Conservation (phyloP, 495 filamentous ascomycete genomes). For the Usnea hakonensis region DNA sequence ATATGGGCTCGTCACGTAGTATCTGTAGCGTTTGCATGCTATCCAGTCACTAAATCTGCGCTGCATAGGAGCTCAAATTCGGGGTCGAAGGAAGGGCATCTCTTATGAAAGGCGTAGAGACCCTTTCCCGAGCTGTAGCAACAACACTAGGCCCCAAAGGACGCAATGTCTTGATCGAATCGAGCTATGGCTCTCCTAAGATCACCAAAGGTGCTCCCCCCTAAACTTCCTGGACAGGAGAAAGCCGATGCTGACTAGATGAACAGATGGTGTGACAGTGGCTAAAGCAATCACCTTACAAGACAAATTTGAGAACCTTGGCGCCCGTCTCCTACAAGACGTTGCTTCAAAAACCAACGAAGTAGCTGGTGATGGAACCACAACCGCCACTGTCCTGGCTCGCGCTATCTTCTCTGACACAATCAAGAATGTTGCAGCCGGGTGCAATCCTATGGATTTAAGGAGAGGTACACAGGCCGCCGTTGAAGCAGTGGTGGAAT, state of each 20-base stretch:
- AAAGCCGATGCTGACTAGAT: constrained; percentile 27
- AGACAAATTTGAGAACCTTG: constrained; percentile 99
- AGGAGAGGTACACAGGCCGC: constrained; percentile 93
- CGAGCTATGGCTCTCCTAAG: constrained; percentile 94
- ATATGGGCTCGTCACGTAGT: not conserved
- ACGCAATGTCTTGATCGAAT: constrained; percentile 96
- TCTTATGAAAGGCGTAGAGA: constrained; percentile 90
- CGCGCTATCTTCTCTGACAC: constrained; percentile 99
- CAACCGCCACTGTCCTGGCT: constrained; percentile 92
- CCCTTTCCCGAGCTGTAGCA: constrained; percentile 89
- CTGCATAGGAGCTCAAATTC: constrained; percentile 83
- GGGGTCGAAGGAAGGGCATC: constrained; percentile 88
- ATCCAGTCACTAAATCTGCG: not conserved
- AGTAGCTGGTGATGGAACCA: constrained; percentile 95
- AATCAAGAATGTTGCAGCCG: constrained; percentile 98
- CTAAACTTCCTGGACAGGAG: not conserved
- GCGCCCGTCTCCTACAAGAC: constrained; percentile 91
- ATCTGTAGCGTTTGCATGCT: not conserved
- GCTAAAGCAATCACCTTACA: constrained; percentile 85
- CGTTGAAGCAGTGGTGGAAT: constrained; percentile 88
- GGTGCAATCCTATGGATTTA: constrained; percentile 99
- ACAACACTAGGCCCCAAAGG: constrained; percentile 97
- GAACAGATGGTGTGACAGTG: constrained; percentile 84
- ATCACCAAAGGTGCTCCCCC: constrained; percentile 85
- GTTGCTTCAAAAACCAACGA: constrained; percentile 99